A percentile compares a stretch with the other conserved stretches of the same genome.
Conservation (phyloP, 192 early-diverging fungal species). For the Coemansia sp. region DNA sequence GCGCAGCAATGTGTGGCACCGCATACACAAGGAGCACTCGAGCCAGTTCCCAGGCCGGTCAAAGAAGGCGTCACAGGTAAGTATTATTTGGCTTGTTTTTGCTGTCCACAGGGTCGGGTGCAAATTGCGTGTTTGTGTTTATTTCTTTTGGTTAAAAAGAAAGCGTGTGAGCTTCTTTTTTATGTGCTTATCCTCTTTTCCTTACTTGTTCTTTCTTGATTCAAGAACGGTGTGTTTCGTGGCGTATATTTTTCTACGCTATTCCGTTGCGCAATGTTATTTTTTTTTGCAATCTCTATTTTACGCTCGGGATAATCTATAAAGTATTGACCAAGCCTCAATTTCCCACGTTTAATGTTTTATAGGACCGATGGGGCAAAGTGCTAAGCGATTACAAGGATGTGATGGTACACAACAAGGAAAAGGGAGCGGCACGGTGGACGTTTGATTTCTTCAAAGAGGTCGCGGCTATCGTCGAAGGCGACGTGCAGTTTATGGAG, state of each 20-base stretch:
- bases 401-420: slow-evolving; percentile 51
- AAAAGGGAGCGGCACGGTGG: slow-evolving; percentile 53
- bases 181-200: too few species aligned
- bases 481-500: slow-evolving; percentile 45
- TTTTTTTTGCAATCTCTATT: background rate
- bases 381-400: slow-evolving; percentile 54
- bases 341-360: background rate
- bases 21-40: slow-evolving; percentile 52
- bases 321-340: background rate
- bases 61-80: slow-evolving; percentile 53
- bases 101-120: too few species aligned
- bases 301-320: background rate
- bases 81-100: slow-evolving; percentile 10
- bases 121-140: too few species aligned
- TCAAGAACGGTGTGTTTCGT: background rate
- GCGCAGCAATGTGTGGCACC: slow-evolving; percentile 53
- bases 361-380: slow-evolving; percentile 54
- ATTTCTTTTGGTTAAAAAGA: too few species aligned
- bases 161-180: too few species aligned
- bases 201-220: too few species aligned
- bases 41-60: slow-evolving; percentile 49
- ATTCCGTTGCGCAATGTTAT: too few species aligned
- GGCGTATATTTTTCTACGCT: slow-evolving; percentile 8
- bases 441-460: slow-evolving; percentile 55
- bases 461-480: slow-evolving; percentile 44